A percentile compares a stretch with the other conserved stretches of the same genome.
Conservation (phyloP, 805 yeast genomes). For the Starmerella roubikii region DNA sequence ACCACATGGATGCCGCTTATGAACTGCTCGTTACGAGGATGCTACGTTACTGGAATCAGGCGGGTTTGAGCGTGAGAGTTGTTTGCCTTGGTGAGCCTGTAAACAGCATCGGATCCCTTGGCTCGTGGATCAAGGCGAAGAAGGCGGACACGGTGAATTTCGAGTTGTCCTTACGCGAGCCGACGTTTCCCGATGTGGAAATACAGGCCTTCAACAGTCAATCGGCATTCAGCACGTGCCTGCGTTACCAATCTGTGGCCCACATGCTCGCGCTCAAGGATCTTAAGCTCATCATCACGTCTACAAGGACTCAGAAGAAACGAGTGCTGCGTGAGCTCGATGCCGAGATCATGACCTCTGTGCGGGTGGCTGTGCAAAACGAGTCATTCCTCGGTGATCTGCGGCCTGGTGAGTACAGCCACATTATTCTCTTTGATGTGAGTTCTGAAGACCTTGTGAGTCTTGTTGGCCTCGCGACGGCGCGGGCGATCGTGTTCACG, state of each 20-base stretch:
- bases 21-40: conserved; percentile 58
- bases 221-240: too few species aligned
- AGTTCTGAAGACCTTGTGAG: conserved; percentile 26
- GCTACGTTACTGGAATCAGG: background rate
- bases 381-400: background rate
- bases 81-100: conserved; percentile 60
- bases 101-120: conserved; percentile 63
- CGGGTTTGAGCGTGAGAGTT: conserved; percentile 31
- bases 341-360: too few species aligned
- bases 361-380: background rate
- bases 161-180: conserved; percentile 46
- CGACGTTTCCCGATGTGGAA: conserved; percentile 27
- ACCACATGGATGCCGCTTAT: conserved; percentile 51
- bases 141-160: conserved; percentile 54
- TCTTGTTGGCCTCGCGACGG: conserved; percentile 23
- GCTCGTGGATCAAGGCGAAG: conserved; percentile 72
- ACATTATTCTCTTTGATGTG: background rate
- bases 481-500: conserved; percentile 43
- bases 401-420: background rate
- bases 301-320: background rate
- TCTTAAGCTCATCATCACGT: background rate
- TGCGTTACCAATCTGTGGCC: too few species aligned
- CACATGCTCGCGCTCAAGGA: background rate
- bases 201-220: too few species aligned
- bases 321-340: background rate